Evolutionary conservation across 2,329 filamentous ascomycete genomes (phyloP), one percentile per base, ranked within the genome.

Genomic region (Gaeumannomyces tritici): DNA sequence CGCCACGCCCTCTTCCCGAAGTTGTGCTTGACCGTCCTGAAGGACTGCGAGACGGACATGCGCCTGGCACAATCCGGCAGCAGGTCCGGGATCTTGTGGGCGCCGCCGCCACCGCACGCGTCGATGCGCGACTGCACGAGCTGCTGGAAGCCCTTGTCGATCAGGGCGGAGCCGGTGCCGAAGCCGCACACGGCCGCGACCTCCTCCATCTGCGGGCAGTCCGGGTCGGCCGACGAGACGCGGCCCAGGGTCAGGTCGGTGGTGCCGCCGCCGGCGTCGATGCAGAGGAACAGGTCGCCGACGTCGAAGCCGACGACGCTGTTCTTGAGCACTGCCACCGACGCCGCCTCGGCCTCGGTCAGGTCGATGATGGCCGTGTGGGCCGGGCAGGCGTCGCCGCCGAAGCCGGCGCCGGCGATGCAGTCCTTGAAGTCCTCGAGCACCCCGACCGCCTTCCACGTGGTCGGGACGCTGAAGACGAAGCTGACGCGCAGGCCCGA

Each of bases 381-480:
- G 0, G 65, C 64, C 0, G 66, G 67, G n/a, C n/a, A n/a, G 0
- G 77, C 74, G 21, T 77, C 76, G 1, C 67, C 62, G 0, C 79
- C 81, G 64, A 83, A 85, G 0, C 82, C 81, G 0, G 80, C 78
- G 21, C 73, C 69, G n/a, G 69, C 67, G 3, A 83, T 77, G 33
- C 81, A 76, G 1, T 67, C 66, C 63, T 79, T 79, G 70, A 83
- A 84, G 5, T 69, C 71, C 68, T 83, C 81, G 59, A 84, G 78
- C 2, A 79, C 77, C 9, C 75, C 74, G 62, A 79, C 73, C 2
- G 72, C 78, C 11, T 73, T 75, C 82, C 82, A 85, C 0, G 82
- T 84, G 1, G 82, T 85, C 0, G 83, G 83, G 0, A 83, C 81
- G 57, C 79, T 81, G 70, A 85, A 85, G 12, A 84, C 70, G 65